These are phyloP conservation scores for Amylostereum chailletii DNA, from an alignment of 1,284 basidiomycete species.

Conservation along the genomic window DNA sequence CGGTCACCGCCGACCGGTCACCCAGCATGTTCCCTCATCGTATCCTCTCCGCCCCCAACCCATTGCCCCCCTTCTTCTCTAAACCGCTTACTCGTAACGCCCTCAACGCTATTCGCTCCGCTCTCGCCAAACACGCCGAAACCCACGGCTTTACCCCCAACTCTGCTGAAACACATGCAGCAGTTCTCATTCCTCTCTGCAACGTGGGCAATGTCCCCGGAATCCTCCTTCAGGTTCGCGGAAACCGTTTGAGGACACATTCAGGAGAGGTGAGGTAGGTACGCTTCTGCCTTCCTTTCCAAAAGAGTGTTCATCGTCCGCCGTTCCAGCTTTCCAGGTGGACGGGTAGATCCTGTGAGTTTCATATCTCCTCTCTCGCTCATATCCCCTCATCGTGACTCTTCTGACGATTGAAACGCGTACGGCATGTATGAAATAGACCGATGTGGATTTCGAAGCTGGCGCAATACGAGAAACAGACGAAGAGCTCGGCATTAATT, in stretches of 20 bases:
- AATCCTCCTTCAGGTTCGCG: slow-evolving; percentile 64
- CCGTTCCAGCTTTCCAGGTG: slow-evolving; percentile 64
- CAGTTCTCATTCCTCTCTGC: slow-evolving; percentile 68
- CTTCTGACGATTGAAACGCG: not conserved
- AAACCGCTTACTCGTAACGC: slow-evolving; percentile 31
- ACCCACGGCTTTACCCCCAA: slow-evolving; percentile 7
- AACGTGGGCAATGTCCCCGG: slow-evolving; percentile 60
- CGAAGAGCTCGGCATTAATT: slow-evolving; percentile 62
- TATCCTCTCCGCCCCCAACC: too few species aligned
- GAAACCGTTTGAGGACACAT: slow-evolving; percentile 53
- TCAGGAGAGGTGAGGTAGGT: slow-evolving; percentile 75
- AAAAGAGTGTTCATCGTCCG: not conserved
- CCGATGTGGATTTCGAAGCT: slow-evolving; percentile 42
- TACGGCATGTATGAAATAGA: slow-evolving; percentile 25
- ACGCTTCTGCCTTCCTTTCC: not conserved
- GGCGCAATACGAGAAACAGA: slow-evolving; percentile 64
- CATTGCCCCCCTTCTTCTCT: slow-evolving; percentile 21
- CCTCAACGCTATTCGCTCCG: slow-evolving; percentile 29
- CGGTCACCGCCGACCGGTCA: not conserved
- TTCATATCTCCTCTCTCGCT: not conserved
- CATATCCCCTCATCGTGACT: not conserved
- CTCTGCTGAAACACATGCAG: slow-evolving; percentile 35
- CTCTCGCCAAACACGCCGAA: slow-evolving; percentile 21
- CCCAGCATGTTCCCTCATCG: too few species aligned
- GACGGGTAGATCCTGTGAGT: slow-evolving; percentile 54